Percentiles rank a stretch among this genome's conserved stretches.
These are phyloP conservation scores for Postia placenta DNA, from an alignment of 768 basidiomycete genomes.

Conservation along the genomic window DNA sequence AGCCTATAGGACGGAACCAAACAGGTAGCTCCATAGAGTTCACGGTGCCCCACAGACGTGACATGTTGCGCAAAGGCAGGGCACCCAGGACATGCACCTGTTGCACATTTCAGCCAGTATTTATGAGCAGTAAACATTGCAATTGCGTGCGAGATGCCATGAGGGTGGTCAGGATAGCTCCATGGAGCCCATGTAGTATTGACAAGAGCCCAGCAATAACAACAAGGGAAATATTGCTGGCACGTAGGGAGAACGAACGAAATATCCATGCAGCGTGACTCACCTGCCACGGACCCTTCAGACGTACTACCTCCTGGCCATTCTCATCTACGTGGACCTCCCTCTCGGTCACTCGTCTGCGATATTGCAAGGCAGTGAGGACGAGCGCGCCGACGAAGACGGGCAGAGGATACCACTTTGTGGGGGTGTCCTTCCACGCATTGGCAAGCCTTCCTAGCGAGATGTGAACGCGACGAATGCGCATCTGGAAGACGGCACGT, in stretches of 20 bases:
- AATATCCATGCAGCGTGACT: no score
- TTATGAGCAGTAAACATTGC: background rate
- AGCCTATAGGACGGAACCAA: constrained; percentile 91
- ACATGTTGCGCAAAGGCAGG: constrained; percentile 88
- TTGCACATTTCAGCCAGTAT: background rate
- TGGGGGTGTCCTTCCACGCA: constrained; percentile 84
- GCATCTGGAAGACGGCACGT: background rate
- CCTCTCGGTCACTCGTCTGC: constrained; percentile 45
- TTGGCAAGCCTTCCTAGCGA: constrained; percentile 56
- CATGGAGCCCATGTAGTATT: background rate
- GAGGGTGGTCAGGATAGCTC: background rate
- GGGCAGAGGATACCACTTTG: constrained; percentile 93
- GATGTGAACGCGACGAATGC: background rate
- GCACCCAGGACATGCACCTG: constrained; percentile 97
- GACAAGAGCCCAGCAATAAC: no score
- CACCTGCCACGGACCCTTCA: constrained; percentile 93
- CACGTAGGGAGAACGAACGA: no score
- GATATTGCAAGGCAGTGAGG: constrained; percentile 71
- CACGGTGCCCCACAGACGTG: constrained; percentile 95
- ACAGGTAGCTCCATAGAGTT: constrained; percentile 91
- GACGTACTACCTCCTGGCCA: constrained; percentile 71
- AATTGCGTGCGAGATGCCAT: background rate
- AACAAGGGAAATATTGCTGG: no score
- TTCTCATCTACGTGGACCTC: constrained; percentile 79
- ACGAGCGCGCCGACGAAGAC: constrained; percentile 87